phyloP scores from a whole-genome alignment of 768 basidiomycete species.

The Auricularia cornea region DNA sequence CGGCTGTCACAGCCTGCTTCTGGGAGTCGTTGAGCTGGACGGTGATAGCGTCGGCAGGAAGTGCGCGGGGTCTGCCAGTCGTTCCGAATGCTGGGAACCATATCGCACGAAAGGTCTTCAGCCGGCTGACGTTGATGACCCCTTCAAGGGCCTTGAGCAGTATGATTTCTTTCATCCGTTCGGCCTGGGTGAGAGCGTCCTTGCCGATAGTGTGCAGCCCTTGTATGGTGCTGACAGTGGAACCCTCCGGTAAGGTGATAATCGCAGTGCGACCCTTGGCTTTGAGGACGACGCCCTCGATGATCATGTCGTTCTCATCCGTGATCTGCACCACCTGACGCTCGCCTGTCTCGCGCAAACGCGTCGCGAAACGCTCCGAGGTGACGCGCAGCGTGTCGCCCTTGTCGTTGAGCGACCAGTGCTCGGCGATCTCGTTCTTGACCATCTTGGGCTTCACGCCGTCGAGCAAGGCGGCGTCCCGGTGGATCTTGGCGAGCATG shows the following conservation, averaged over 20 bases:
- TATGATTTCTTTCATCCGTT: background rate
- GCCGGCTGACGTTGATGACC: background rate
- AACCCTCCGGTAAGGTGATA: background rate
- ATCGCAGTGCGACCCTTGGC: background rate
- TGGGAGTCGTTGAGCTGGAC: conserved; percentile 2
- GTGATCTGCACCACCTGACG: background rate
- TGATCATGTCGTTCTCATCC: background rate
- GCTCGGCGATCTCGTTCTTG: conserved; percentile 32
- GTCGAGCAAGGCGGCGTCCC: conserved; percentile 38
- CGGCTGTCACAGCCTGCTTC: background rate
- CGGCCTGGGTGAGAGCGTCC: background rate
- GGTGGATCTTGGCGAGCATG: conserved; percentile 38
- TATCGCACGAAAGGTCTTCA: background rate
- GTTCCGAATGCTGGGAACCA: conserved; percentile 1
- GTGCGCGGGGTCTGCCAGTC: background rate
- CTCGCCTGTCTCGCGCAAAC: background rate
- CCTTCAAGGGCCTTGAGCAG: background rate
- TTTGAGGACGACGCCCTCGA: background rate
- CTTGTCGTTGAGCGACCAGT: background rate
- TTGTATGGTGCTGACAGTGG: background rate
- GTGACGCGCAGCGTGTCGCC: background rate
- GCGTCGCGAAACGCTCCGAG: background rate
- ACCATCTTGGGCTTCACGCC: conserved; percentile 37
- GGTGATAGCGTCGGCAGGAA: background rate
- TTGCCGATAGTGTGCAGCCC: background rate